phyloP scores from a whole-genome alignment of 805 yeast species.

The Peterozyma xylosa region DNA sequence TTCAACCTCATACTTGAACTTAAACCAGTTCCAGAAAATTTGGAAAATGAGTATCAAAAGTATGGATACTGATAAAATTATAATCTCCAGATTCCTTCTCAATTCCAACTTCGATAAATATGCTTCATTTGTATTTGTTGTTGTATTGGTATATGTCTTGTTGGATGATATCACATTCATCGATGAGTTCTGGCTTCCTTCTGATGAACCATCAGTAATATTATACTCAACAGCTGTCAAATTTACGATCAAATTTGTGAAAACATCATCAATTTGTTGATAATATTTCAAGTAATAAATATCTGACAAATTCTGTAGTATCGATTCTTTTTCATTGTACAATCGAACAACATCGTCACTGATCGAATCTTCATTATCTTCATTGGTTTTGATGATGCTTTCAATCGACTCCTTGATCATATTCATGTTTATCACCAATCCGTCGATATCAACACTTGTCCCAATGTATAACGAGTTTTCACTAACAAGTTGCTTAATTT shows the following conservation, averaged over 20 bases:
- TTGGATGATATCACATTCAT: neutral
- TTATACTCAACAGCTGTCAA: neutral
- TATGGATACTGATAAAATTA: neutral
- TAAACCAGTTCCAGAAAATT: neutral
- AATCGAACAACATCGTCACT: neutral
- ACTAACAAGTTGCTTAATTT: neutral
- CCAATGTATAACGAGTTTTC: neutral
- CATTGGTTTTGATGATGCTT: neutral
- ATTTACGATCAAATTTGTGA: neutral
- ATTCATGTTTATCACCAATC: neutral
- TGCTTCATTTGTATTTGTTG: neutral
- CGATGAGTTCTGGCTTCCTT: neutral
- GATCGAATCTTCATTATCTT: neutral
- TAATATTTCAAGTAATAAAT: neutral
- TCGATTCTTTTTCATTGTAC: neutral
- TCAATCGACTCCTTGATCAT: neutral
- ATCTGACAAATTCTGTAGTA: neutral
- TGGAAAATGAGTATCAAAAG: neutral
- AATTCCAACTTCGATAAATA: neutral
- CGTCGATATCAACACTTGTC: neutral
- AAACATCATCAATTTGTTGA: neutral
- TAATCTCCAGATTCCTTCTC: neutral
- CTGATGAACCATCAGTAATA: neutral
- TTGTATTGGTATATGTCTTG: neutral
- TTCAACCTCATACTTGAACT: conserved; percentile 1